These are phyloP conservation scores for Calonectria honghensis DNA, from an alignment of 2,329 filamentous ascomycete genomes.

Conservation along the genomic window DNA sequence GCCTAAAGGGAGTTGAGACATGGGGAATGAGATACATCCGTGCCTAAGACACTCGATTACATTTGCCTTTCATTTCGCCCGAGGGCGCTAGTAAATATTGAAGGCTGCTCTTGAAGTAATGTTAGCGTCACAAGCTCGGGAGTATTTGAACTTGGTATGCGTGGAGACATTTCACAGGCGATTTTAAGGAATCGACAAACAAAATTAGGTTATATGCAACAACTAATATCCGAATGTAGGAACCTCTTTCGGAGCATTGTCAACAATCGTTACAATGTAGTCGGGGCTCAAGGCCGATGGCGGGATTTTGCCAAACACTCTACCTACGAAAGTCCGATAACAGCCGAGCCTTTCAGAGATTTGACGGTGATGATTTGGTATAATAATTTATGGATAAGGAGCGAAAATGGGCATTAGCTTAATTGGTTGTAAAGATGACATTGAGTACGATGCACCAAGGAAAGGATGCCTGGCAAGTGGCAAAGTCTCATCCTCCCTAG, in stretches of 20 bases:
- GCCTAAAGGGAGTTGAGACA: not conserved
- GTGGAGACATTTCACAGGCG: not conserved
- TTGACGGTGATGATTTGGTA: not conserved
- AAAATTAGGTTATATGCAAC: not conserved
- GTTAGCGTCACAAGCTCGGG: not conserved
- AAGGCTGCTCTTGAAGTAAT: not conserved
- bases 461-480: not conserved
- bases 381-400: not conserved
- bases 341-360: not conserved
- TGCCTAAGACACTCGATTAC: not conserved
- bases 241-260: too few species aligned
- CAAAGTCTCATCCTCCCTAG: not conserved
- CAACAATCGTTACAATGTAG: too few species aligned
- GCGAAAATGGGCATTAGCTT: not conserved
- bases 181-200: not conserved
- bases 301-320: not conserved
- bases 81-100: too few species aligned
- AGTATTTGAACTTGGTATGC: not conserved
- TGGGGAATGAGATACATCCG: slow-evolving; percentile 1
- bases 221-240: too few species aligned
- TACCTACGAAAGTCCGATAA: not conserved
- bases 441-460: not conserved
- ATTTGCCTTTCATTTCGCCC: not conserved
- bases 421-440: not conserved
- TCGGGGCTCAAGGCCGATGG: not conserved